These are phyloP conservation scores for Rutstroemia sp. DNA, from an alignment of 2,329 filamentous ascomycete species.

Conservation along the genomic window DNA sequence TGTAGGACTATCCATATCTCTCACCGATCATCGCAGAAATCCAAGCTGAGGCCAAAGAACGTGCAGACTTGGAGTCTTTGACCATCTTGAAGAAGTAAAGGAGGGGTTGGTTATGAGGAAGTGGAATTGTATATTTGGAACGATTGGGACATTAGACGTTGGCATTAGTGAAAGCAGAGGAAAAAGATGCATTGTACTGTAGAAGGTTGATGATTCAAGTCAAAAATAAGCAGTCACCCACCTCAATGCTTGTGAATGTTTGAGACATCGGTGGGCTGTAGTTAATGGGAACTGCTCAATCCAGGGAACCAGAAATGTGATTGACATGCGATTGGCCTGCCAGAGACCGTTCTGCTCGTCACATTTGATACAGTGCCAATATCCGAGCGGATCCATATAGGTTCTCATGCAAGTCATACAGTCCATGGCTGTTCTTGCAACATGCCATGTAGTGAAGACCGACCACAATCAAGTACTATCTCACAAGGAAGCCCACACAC, in stretches of 20 bases:
- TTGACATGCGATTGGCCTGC: too few species aligned
- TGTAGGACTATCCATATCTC: slow-evolving; percentile 59
- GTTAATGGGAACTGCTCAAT: too few species aligned
- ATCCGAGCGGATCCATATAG: too few species aligned
- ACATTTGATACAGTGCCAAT: too few species aligned
- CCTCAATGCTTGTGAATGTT: not conserved
- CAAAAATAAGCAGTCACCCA: slow-evolving; percentile 2
- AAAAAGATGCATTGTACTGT: slow-evolving; percentile 5
- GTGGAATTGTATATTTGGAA: slow-evolving; percentile 15
- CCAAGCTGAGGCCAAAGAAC: slow-evolving; percentile 59
- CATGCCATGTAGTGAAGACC: too few species aligned
- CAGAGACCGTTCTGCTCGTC: too few species aligned
- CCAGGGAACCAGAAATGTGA: too few species aligned
- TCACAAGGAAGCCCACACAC: not conserved
- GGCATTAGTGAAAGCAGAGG: not conserved
- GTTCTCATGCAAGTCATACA: too few species aligned
- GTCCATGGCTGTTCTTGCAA: too few species aligned
- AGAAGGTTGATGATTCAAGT: slow-evolving; percentile 4
- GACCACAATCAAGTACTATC: not conserved
- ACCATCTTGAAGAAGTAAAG: slow-evolving; percentile 38
- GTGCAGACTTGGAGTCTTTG: slow-evolving; percentile 61
- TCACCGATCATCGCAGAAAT: slow-evolving; percentile 61
- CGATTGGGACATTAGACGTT: not conserved
- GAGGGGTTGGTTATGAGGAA: not conserved
- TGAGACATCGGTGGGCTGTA: too few species aligned